Evolutionary conservation across 2,329 filamentous ascomycete species (phyloP).

Genomic region (Penicillium corylophilum): DNA sequence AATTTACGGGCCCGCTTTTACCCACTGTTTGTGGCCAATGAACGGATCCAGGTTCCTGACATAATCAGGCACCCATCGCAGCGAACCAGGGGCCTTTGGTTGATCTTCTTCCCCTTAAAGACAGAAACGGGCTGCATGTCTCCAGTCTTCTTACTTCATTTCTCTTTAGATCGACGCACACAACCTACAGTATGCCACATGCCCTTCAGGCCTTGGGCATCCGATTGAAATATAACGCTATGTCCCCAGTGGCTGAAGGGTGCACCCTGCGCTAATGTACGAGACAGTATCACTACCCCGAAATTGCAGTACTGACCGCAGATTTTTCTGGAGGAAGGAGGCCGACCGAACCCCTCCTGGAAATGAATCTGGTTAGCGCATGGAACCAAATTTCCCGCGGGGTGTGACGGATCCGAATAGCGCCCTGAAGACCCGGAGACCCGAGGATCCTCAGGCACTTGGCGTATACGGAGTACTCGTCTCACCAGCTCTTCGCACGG

Average conservation of each 20-base stretch:
- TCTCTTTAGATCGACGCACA: neutral
- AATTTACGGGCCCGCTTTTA: neutral
- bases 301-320: neutral
- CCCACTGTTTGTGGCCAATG: constrained; percentile 4
- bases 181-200: constrained; percentile 1
- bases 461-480: neutral
- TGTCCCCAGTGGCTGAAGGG: neutral
- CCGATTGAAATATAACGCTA: neutral
- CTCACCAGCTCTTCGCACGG: neutral
- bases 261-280: neutral
- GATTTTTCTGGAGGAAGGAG: neutral
- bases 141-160: neutral
- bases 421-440: neutral
- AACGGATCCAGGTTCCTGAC: no score
- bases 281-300: neutral
- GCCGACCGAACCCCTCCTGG: neutral
- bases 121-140: constrained; percentile 8
- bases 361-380: constrained; percentile 10
- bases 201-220: neutral
- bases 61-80: constrained; percentile 21
- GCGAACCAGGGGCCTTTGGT: constrained; percentile 8
- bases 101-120: constrained; percentile 18
- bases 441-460: neutral
- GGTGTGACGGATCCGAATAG: neutral
- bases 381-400: constrained; percentile 10